These are phyloP conservation scores for Xylaria arbuscula DNA, from an alignment of 2,329 filamentous ascomycete genomes.

Conservation along the genomic window DNA sequence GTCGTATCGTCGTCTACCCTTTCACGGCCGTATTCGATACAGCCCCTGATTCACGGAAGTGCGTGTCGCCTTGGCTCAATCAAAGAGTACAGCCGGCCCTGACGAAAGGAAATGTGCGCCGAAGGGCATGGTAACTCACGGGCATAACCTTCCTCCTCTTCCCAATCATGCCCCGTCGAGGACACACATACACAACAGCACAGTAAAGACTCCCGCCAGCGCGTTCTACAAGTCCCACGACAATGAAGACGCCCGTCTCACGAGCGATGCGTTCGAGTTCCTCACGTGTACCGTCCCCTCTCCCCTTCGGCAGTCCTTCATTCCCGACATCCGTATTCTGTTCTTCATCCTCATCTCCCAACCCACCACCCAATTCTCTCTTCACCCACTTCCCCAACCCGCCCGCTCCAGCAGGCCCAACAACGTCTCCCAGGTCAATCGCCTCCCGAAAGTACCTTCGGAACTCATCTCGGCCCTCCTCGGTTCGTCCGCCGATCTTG, in stretches of 20 bases:
- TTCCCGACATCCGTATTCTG: conserved; percentile 48
- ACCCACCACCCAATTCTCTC: conserved; percentile 61
- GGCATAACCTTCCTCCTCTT: conserved; percentile 95
- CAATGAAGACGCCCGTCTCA: conserved; percentile 83
- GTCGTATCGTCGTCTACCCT: neutral
- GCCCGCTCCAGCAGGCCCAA: conserved; percentile 54
- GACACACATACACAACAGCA: conserved; percentile 83
- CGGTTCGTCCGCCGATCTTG: conserved; percentile 74
- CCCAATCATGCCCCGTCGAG: conserved; percentile 75
- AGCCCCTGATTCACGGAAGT: neutral
- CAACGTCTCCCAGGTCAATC: conserved; percentile 84
- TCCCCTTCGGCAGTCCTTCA: conserved; percentile 56
- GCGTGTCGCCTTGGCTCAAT: neutral
- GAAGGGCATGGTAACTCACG: conserved; percentile 59
- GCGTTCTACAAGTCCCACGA: conserved; percentile 82
- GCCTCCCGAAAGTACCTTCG: conserved; percentile 81
- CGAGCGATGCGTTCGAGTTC: conserved; percentile 79
- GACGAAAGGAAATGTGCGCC: neutral
- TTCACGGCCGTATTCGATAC: neutral
- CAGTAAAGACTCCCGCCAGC: conserved; percentile 88
- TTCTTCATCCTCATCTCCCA: conserved; percentile 33
- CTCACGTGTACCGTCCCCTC: conserved; percentile 79
- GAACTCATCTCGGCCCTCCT: conserved; percentile 83
- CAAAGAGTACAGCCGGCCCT: neutral
- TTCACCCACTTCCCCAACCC: conserved; percentile 71